phyloP scores from a whole-genome alignment of 305 asterid species.

The Fraxinus sp. region DNA sequence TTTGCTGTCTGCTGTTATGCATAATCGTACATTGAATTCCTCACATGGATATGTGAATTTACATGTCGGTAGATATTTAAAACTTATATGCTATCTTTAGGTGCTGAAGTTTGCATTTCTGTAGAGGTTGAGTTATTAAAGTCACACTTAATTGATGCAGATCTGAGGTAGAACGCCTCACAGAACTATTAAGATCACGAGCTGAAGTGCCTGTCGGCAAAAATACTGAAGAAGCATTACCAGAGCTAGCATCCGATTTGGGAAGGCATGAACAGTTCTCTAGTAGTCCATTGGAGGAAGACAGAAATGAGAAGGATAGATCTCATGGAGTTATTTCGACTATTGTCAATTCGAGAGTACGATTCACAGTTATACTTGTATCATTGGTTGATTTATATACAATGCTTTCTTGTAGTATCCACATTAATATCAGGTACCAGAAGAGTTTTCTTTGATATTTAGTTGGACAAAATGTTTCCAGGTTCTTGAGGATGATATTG shows the following conservation, averaged over 20 bases:
- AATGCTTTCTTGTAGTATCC: constrained; percentile 11
- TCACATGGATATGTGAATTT: neutral
- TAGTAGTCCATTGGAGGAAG: constrained; percentile 35
- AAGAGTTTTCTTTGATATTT: constrained; percentile 18
- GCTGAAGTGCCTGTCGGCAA: constrained; percentile 38
- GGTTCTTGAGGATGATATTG: constrained; percentile 56
- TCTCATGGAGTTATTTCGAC: constrained; percentile 40
- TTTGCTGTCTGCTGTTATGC: neutral
- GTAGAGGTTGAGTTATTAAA: constrained; percentile 4
- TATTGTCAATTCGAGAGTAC: constrained; percentile 45
- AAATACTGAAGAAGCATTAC: constrained; percentile 27
- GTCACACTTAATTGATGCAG: constrained; percentile 42
- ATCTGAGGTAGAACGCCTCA: constrained; percentile 70
- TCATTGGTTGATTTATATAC: constrained; percentile 6
- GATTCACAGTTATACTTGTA: constrained; percentile 18
- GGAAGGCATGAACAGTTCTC: constrained; percentile 37
- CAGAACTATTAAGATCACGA: constrained; percentile 68
- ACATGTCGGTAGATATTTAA: neutral
- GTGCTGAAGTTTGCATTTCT: neutral
- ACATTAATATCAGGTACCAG: constrained; percentile 6
- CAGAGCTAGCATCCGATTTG: constrained; percentile 35
- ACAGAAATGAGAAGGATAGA: constrained; percentile 30
- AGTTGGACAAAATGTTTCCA: constrained; percentile 37
- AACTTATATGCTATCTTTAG: neutral
- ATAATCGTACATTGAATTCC: neutral